A percentile compares a stretch with the other conserved stretches of the same genome.
phyloP scores from a whole-genome alignment of 192 early-diverging fungal species.

The Umbelopsis isabellina region DNA sequence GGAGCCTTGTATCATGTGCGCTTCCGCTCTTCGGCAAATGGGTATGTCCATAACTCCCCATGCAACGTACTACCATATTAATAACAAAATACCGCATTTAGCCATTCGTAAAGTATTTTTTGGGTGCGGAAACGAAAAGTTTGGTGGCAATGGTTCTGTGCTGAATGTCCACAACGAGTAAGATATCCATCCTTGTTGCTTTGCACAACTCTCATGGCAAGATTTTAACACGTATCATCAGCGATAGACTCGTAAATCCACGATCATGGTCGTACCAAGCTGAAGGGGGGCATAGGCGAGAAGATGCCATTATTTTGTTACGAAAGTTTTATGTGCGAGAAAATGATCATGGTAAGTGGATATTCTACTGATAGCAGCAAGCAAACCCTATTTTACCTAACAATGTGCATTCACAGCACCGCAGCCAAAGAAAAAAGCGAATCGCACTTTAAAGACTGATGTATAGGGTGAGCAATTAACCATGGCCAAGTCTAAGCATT shows the following conservation, averaged over 20 bases:
- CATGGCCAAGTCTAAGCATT: not conserved
- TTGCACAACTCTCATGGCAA: not conserved
- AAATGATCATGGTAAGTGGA: slow-evolving; percentile 77
- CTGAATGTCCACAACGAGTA: slow-evolving; percentile 77
- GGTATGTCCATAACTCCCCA: slow-evolving; percentile 36
- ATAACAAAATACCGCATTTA: slow-evolving; percentile 20
- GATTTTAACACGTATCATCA: not conserved
- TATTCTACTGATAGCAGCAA: not conserved
- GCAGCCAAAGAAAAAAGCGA: slow-evolving; percentile 84
- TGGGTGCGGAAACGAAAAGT: slow-evolving; percentile 93
- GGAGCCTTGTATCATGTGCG: slow-evolving; percentile 99
- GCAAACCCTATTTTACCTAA: not conserved
- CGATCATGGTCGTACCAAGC: slow-evolving; percentile 56
- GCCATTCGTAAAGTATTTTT: slow-evolving; percentile 86
- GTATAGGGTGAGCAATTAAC: slow-evolving; percentile 1
- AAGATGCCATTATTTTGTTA: slow-evolving; percentile 87
- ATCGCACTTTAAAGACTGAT: slow-evolving; percentile 79
- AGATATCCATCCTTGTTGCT: slow-evolving; percentile 20
- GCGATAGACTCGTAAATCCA: slow-evolving; percentile 10
- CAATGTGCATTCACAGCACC: slow-evolving; percentile 63
- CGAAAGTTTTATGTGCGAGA: slow-evolving; percentile 93
- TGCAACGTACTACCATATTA: not conserved
- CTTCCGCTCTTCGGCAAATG: slow-evolving; percentile 84
- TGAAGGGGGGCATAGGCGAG: slow-evolving; percentile 69
- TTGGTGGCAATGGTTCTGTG: slow-evolving; percentile 96